A percentile compares a stretch with the other conserved stretches of the same genome.
Evolutionary conservation across 129 eudicot species (phyloP).

Genomic region (Apium graveolens): DNA sequence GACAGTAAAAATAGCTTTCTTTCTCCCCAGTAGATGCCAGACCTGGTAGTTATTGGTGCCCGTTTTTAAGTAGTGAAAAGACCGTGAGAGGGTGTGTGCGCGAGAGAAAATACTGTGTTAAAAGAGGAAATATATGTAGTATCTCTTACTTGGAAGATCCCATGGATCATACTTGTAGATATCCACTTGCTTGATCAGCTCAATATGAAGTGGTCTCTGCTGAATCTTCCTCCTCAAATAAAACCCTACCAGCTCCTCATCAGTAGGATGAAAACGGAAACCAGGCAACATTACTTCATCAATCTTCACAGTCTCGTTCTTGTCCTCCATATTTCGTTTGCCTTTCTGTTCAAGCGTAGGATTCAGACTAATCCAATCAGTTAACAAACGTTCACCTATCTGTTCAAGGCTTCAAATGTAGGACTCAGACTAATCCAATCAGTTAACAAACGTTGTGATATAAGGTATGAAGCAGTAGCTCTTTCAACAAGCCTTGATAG

Average conservation of each 20-base stretch:
- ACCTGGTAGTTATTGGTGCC: slow-evolving; percentile 25
- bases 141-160: slow-evolving; percentile 91
- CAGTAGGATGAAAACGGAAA: slow-evolving; percentile 88
- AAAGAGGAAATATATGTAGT: background rate
- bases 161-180: slow-evolving; percentile 86
- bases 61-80: background rate
- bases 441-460: background rate
- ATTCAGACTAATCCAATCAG: background rate
- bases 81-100: background rate
- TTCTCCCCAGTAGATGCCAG: slow-evolving; percentile 88
- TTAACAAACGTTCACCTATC: background rate
- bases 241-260: slow-evolving; percentile 89
- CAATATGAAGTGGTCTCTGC: slow-evolving; percentile 51
- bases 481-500: background rate
- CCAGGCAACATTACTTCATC: slow-evolving; percentile 89
- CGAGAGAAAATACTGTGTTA: background rate
- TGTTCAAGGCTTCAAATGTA: background rate
- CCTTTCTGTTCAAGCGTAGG: background rate
- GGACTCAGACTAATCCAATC: background rate
- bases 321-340: slow-evolving; percentile 44
- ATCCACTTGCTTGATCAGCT: slow-evolving; percentile 78
- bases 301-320: slow-evolving; percentile 45
- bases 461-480: background rate
- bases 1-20: slow-evolving; percentile 97
- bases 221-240: slow-evolving; percentile 71